These are phyloP conservation scores for Chaetothyriales sp. DNA, from an alignment of 2,329 filamentous ascomycete species.

Conservation along the genomic window DNA sequence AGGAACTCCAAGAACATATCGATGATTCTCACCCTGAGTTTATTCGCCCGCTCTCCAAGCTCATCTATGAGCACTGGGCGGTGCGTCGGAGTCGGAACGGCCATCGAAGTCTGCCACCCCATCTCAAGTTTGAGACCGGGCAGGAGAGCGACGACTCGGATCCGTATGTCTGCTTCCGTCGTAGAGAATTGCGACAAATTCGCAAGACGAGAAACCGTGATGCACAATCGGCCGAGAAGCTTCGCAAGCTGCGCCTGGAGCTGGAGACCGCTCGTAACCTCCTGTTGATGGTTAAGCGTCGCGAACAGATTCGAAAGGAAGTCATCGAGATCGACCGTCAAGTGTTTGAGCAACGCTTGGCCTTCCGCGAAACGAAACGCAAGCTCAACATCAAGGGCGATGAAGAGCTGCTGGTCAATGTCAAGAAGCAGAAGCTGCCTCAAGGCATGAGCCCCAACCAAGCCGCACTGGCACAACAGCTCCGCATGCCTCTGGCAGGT, in stretches of 20 bases:
- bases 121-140: constrained; percentile 71
- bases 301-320: constrained; percentile 67
- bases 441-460: constrained; percentile 41
- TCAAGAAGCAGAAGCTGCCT: constrained; percentile 64
- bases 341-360: constrained; percentile 68
- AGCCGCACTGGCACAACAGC: constrained; percentile 47
- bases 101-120: constrained; percentile 60
- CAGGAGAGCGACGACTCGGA: constrained; percentile 90
- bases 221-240: constrained; percentile 83
- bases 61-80: constrained; percentile 85
- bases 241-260: constrained; percentile 80
- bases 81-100: constrained; percentile 47
- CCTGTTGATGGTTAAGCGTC: constrained; percentile 59
- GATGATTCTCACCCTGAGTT: constrained; percentile 41
- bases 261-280: constrained; percentile 76
- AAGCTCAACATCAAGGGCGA: constrained; percentile 79
- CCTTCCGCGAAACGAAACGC: constrained; percentile 76
- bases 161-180: constrained; percentile 94
- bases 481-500: constrained; percentile 51
- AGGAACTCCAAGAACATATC: constrained; percentile 57
- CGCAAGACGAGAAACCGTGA: constrained; percentile 90
- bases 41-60: constrained; percentile 49
- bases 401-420: constrained; percentile 87
- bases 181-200: constrained; percentile 83
- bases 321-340: constrained; percentile 57